Conservation (phyloP, 306 rosid genomes). For the Gleditsia sinensis region DNA sequence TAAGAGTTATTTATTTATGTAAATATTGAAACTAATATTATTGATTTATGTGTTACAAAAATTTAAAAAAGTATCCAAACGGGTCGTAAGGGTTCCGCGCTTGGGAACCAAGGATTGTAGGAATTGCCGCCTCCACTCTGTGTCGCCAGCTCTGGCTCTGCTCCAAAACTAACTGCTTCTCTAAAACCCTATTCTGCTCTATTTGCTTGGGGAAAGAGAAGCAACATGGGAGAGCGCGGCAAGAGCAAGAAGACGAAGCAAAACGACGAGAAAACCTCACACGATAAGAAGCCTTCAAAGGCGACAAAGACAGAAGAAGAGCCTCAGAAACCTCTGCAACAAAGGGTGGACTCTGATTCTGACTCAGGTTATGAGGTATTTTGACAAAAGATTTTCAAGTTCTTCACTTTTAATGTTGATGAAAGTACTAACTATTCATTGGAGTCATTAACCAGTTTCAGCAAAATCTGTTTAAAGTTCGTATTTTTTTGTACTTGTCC, state of each 20-base stretch:
- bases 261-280: conserved; percentile 1
- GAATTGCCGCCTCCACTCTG: not conserved
- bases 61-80: too few relatives aligned
- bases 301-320: not conserved
- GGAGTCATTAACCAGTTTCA: not conserved
- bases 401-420: not conserved
- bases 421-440: not conserved
- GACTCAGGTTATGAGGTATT: conserved; percentile 44
- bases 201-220: not conserved
- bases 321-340: not conserved
- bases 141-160: not conserved
- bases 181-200: not conserved
- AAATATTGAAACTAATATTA: too few relatives aligned
- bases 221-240: not conserved
- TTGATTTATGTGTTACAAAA: too few relatives aligned
- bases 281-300: conserved; percentile 4
- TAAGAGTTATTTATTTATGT: too few relatives aligned
- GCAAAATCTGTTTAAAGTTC: not conserved
- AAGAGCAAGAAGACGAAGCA: conserved; percentile 3
- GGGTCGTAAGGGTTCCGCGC: too few relatives aligned
- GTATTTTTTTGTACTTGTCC: not conserved
- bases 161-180: too few relatives aligned
- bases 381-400: not conserved
- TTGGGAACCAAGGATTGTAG: too few relatives aligned
- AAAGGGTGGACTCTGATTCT: conserved; percentile 32